Conservation (phyloP, 2,329 filamentous ascomycete species). For the Hirsutella thompsonii region DNA sequence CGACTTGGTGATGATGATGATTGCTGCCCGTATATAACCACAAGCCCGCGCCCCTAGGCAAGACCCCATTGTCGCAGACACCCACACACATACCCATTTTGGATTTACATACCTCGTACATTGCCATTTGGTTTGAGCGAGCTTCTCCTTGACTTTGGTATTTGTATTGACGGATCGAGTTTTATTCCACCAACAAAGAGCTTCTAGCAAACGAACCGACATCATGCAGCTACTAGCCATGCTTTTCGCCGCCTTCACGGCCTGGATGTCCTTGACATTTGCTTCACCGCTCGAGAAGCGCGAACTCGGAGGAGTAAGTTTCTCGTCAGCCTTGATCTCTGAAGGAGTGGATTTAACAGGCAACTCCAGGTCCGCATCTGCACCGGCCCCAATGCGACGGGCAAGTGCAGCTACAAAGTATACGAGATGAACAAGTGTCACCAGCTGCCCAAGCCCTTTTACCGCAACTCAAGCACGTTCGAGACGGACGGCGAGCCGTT, state of each 20-base stretch:
- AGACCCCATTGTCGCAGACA: too few relatives aligned
- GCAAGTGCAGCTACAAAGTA: constrained; percentile 28
- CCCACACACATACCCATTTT: too few relatives aligned
- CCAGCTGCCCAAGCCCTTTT: constrained; percentile 27
- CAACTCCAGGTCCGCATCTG: constrained; percentile 32
- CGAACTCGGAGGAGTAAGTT: constrained; percentile 31
- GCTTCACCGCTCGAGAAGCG: constrained; percentile 24
- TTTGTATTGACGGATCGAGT: too few relatives aligned
- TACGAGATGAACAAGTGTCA: constrained; percentile 31
- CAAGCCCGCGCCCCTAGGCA: background rate
- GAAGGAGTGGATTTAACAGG: too few relatives aligned
- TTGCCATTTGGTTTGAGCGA: too few relatives aligned
- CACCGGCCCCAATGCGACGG: constrained; percentile 35
- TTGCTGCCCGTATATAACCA: too few relatives aligned
- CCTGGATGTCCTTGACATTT: constrained; percentile 7
- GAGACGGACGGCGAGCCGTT: constrained; percentile 36
- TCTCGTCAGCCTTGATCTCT: too few relatives aligned
- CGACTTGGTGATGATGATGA: too few relatives aligned
- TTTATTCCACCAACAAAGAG: too few relatives aligned
- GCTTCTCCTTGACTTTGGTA: too few relatives aligned
- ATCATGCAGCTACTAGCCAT: constrained; percentile 18
- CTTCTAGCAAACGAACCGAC: background rate
- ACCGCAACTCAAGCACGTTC: constrained; percentile 32
- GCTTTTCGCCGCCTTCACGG: constrained; percentile 10
- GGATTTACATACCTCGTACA: too few relatives aligned